Evolutionary conservation across 1,284 basidiomycete species (phyloP).

Genomic region (Mrakiaceae sp.): DNA sequence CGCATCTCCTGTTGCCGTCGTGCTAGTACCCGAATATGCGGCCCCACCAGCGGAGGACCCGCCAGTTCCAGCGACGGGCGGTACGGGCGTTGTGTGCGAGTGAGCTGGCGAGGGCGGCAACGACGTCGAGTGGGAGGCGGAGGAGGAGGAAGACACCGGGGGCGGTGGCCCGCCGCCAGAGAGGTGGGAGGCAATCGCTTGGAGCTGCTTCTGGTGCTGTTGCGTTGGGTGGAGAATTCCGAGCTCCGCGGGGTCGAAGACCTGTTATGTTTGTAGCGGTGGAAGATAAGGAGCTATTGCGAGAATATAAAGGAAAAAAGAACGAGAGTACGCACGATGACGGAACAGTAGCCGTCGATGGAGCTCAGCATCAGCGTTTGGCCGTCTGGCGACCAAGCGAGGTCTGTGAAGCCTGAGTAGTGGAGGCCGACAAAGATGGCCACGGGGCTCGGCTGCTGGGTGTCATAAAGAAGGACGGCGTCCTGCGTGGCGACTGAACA

Average conservation of each 20-base stretch:
- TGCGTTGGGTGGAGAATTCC: conserved; percentile 74
- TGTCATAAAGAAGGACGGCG: conserved; percentile 89
- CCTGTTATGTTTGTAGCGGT: conserved; percentile 7
- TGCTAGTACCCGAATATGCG: neutral
- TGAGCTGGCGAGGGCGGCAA: conserved; percentile 39
- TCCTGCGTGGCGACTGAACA: conserved; percentile 79
- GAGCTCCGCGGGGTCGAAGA: conserved; percentile 68
- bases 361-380: conserved; percentile 85
- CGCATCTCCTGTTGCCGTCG: too few relatives aligned
- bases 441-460: conserved; percentile 86
- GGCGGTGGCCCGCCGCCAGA: conserved; percentile 22
- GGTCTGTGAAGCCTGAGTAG: conserved; percentile 95
- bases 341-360: conserved; percentile 92
- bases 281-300: neutral
- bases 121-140: conserved; percentile 33
- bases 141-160: conserved; percentile 32
- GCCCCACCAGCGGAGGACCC: conserved; percentile 8
- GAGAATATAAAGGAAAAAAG: neutral
- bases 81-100: conserved; percentile 32
- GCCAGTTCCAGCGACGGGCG: conserved; percentile 25
- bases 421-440: conserved; percentile 90
- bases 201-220: conserved; percentile 72
- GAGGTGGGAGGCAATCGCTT: conserved; percentile 73
- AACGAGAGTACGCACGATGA: conserved; percentile 48
- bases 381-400: conserved; percentile 93